These are phyloP conservation scores for Lablab purpureus DNA, from an alignment of 306 rosid species.

Conservation along the genomic window DNA sequence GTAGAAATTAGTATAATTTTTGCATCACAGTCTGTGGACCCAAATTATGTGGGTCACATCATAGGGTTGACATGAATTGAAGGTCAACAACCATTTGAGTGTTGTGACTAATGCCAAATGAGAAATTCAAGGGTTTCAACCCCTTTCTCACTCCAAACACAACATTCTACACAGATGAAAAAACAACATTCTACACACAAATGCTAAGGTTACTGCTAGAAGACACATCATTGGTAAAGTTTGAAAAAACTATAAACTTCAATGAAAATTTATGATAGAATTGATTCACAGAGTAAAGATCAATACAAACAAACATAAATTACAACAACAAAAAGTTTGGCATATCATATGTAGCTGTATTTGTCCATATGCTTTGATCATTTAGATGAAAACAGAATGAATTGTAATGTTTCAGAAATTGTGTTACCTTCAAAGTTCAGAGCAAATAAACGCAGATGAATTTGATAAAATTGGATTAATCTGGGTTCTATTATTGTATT, in stretches of 20 bases:
- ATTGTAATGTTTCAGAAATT: neutral
- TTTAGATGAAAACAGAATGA: neutral
- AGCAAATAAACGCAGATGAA: neutral
- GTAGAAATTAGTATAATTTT: neutral
- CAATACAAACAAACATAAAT: too few species aligned
- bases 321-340: too few species aligned
- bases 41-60: neutral
- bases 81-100: slow-evolving; percentile 13
- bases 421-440: neutral
- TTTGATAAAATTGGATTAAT: neutral
- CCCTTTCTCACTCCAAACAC: too few species aligned
- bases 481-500: neutral
- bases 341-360: neutral
- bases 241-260: too few species aligned
- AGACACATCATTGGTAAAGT: too few species aligned
- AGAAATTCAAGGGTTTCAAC: neutral
- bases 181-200: too few species aligned
- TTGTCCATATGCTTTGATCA: neutral
- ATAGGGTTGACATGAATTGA: slow-evolving; percentile 17
- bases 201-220: too few species aligned
- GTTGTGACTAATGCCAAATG: slow-evolving; percentile 6
- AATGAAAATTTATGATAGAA: too few species aligned
- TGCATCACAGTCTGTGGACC: slow-evolving; percentile 7
- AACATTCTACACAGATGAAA: too few species aligned
- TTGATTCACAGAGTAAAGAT: too few species aligned